Evolutionary conservation across 345 rosid genomes (phyloP), one percentile per base, ranked within the genome.

Genomic region (Euphorbia lathyris): DNA sequence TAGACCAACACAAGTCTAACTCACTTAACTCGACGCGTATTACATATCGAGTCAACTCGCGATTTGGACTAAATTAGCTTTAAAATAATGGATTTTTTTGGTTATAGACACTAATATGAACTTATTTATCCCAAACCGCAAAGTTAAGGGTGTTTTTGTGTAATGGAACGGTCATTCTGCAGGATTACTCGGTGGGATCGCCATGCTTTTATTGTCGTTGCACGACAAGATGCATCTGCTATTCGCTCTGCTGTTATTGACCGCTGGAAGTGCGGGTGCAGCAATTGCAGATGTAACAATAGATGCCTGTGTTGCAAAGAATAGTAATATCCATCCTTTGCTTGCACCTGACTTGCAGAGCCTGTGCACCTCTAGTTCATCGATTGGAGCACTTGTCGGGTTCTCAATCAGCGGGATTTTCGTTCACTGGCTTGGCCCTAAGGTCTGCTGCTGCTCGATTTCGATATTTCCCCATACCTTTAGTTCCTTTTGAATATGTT

Each of bases 261-360:
- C 94, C 0, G 80, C 86, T 36, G 80, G 86, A 77, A 92, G 96
- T 85, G 85, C 92, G 58, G 85, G 88, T 62, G 86, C 83, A 65
- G 98, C 99, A 0, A 86, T 96, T 64, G 93, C 96, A 7, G 99
- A 96, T 61, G 99, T 96, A 20, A 96, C 99, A 0, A 83, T 96
- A 9, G 98, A 92, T 81, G 99, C 99, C 66, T 92, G 98, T 71
- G 91, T 86, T 25, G 99, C 94, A 2, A 86, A 96, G 75, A 87
- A 92, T 69, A 96, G 97, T 32, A 96, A 84, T 19, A 76, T 64
- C 38, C 91, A 80, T 45, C 98, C 89, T 76, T 72, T 86, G 55
- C 89, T 92, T 67, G 96, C 97, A 0, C 82, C 97, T 38, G 98
- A 96, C 71, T 84, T 96, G 98, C 97, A 92, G 83, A 96, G 99